Evolutionary conservation across 2,329 filamentous ascomycete species (phyloP).

Genomic region (Ilyonectria mors-panacis): DNA sequence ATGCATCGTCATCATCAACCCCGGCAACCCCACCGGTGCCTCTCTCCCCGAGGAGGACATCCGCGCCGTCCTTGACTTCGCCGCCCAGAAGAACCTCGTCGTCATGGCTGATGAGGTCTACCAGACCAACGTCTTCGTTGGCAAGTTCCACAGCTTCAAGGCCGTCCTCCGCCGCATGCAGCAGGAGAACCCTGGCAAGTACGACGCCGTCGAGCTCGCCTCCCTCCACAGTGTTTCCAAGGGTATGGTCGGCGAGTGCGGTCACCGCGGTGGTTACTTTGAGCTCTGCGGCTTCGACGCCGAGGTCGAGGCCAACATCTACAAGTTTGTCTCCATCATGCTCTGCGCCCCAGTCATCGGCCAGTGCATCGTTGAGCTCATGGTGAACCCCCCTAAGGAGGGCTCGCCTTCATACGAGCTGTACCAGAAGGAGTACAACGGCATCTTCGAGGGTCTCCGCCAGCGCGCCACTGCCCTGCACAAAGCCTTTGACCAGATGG

Average conservation of each 20-base stretch:
- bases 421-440: slow-evolving; percentile 88
- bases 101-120: slow-evolving; percentile 98
- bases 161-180: slow-evolving; percentile 87
- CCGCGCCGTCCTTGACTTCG: slow-evolving; percentile 87
- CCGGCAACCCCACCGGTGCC: slow-evolving; percentile 95
- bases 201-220: slow-evolving; percentile 88
- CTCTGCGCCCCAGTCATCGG: slow-evolving; percentile 96
- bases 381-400: slow-evolving; percentile 93
- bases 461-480: slow-evolving; percentile 88
- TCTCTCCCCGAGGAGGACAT: slow-evolving; percentile 86
- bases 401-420: slow-evolving; percentile 88
- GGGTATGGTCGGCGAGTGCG: slow-evolving; percentile 99
- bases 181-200: slow-evolving; percentile 79
- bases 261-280: slow-evolving; percentile 97
- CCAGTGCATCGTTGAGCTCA: slow-evolving; percentile 96
- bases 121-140: slow-evolving; percentile 97
- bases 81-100: slow-evolving; percentile 87
- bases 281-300: slow-evolving; percentile 92
- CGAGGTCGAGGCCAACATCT: slow-evolving; percentile 91
- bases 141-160: slow-evolving; percentile 97
- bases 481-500: slow-evolving; percentile 93
- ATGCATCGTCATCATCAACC: slow-evolving; percentile 97
- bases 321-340: slow-evolving; percentile 98
- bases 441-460: slow-evolving; percentile 83
- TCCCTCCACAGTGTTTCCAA: slow-evolving; percentile 96